Evolutionary conservation across 768 basidiomycete species (phyloP), one percentile per base, ranked within the genome.

Genomic region (Mycena leptocephala): DNA sequence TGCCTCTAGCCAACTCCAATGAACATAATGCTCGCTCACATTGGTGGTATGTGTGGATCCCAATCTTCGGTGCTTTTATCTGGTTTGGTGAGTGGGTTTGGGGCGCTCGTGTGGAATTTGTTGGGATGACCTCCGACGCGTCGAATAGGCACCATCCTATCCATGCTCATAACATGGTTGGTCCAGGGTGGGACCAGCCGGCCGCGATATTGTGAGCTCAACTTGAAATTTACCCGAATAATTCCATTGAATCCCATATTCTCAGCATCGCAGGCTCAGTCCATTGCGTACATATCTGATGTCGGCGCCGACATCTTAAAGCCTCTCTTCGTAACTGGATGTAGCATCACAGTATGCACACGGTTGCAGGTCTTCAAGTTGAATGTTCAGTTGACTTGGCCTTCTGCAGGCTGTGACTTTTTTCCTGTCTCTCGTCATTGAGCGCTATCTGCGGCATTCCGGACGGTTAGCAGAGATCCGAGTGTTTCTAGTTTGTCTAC

Each of bases 281-380:
- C 83, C 1, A 90, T 95, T 65, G 91, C 92, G n/a, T 95, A 93
- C 83, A 95, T 96, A 61, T 95, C 94, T 51, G 94, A 96, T 79
- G 84, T 95, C 41, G 95, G 93, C n/a, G 95, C 95, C 24, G 89
- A 89, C 77, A 86, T 89, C 65, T 85, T 96, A 55, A 95, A 96
- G 81, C 95, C 95, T 4, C 88, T 96, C 43, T 96, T 96, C 79
- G 86, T 96, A 63, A 86, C 88, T 20, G 92, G 92, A 9, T 93
- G 92, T 78, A 85, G 87, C 46, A 89, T 95, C 72, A 95, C 95
- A 2, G 77, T 77, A 35, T n/a, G 76, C 33, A 11, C 5, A 37
- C 30, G 4, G 24, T 6, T 3, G 33, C 7, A 11, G 4, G 30
- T 22, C 26, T 4, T 5, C n/a, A n/a, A n/a, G 6, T 26, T 18